phyloP scores from a whole-genome alignment of 352 stramenopile genomes.

The Globisporangium takayamanum region DNA sequence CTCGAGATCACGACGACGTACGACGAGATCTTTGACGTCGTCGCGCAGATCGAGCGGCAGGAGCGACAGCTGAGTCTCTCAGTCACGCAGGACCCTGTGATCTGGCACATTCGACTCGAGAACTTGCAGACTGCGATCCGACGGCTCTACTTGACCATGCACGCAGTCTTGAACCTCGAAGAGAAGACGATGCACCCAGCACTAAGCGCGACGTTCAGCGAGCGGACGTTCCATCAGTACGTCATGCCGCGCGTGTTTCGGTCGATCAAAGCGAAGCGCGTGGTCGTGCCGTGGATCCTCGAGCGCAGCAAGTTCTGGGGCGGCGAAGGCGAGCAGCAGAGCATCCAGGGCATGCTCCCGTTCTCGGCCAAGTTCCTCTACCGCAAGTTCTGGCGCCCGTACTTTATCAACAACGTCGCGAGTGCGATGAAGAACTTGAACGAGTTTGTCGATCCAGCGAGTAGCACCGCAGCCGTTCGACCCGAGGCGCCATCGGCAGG shows the following conservation, averaged over 20 bases:
- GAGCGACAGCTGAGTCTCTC: conserved; percentile 36
- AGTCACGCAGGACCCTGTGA: conserved; percentile 23
- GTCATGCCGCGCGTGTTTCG: conserved; percentile 76
- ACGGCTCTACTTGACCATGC: conserved; percentile 62
- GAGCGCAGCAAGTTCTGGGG: conserved; percentile 83
- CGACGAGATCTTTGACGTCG: conserved; percentile 48
- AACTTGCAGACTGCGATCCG: conserved; percentile 57
- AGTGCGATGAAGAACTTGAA: conserved; percentile 77
- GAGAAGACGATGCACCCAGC: conserved; percentile 57
- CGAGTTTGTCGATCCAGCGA: conserved; percentile 39
- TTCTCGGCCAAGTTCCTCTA: conserved; percentile 79
- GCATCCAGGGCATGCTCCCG: conserved; percentile 60
- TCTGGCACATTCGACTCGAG: conserved; percentile 59
- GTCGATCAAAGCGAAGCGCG: conserved; percentile 65
- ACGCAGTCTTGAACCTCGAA: conserved; percentile 66
- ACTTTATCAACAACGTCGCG: conserved; percentile 75
- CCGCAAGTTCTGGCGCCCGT: conserved; percentile 77
- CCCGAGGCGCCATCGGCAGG: neutral
- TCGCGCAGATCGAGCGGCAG: conserved; percentile 52
- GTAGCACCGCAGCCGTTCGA: neutral
- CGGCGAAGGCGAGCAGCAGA: conserved; percentile 60
- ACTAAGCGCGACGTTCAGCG: conserved; percentile 54
- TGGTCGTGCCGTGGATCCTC: conserved; percentile 83
- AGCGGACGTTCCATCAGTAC: conserved; percentile 68
- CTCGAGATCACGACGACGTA: conserved; percentile 61